Evolutionary conservation across 768 basidiomycete species (phyloP).

Genomic region (Mycena alexandri): DNA sequence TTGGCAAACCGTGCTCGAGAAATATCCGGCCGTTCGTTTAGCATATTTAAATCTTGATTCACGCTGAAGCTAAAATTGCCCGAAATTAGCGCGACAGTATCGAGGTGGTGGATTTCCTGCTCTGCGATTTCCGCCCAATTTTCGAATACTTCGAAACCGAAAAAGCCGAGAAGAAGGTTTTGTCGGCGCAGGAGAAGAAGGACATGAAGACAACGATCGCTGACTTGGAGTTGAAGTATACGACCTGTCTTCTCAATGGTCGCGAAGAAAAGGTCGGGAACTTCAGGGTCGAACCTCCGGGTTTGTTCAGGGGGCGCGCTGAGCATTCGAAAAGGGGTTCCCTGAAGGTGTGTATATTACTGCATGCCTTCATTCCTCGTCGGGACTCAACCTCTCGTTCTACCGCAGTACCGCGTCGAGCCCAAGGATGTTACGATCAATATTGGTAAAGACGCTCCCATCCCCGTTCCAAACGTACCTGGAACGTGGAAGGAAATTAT

Average conservation of each 20-base stretch:
- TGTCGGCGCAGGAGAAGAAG: conserved; percentile 92
- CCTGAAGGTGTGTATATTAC: conserved; percentile 75
- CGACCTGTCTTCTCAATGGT: conserved; percentile 90
- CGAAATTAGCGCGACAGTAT: conserved; percentile 71
- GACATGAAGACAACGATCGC: conserved; percentile 89
- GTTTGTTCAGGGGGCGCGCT: conserved; percentile 97
- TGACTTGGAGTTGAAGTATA: conserved; percentile 85
- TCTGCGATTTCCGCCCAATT: conserved; percentile 96
- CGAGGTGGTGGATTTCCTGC: conserved; percentile 79
- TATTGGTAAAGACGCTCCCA: conserved; percentile 81
- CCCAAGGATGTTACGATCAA: conserved; percentile 98
- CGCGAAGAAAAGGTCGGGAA: conserved; percentile 99
- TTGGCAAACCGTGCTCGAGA: conserved; percentile 81
- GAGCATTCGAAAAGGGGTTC: conserved; percentile 98
- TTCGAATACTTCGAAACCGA: conserved; percentile 92
- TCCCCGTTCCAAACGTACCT: conserved; percentile 91
- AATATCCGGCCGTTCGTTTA: conserved; percentile 85
- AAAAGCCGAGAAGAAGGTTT: conserved; percentile 91
- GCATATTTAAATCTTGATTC: conserved; percentile 8
- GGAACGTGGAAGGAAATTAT: conserved; percentile 91
- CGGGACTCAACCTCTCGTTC: conserved; percentile 18
- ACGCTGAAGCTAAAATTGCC: conserved; percentile 15
- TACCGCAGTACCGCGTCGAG: conserved; percentile 78
- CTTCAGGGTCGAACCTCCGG: conserved; percentile 98
- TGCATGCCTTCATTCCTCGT: neutral